Base-by-base conservation (phyloP, 176 grass and related monocot genomes). In the Carex littledalei region DNA sequence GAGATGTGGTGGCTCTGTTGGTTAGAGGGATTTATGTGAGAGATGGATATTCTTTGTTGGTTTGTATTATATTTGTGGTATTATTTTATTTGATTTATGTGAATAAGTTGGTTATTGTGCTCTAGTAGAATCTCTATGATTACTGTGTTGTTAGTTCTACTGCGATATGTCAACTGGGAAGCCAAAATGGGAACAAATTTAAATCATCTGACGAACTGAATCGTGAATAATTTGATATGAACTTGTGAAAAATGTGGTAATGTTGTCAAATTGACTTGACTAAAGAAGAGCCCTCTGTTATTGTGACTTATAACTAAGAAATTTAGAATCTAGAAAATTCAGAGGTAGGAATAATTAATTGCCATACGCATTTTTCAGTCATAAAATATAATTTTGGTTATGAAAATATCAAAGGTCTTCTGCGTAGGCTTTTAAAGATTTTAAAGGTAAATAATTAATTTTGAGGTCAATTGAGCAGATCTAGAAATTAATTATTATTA, bases 1-100 rank as follows among this genome's bases (percentile, higher is more conserved):
- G 84, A 69, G 43, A 63, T 58, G n/a, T 59, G 50, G 81, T 74
- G 70, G 61, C 78, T 43, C 58, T 14, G 57, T 52, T 85, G 35
- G 24, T 66, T 65, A 37, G 39, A 8, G 61, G 32, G 26, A 32
- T 84, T 59, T 2, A 8, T 54, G 7, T 66, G 84, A 66, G 68
- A 41, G 65, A 15, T 29, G 18, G 43, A 59, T 65, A 83, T 80
- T 84, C 59, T 81, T 43, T 34, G 62, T 84, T 88, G 72, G 56
- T 84, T 84, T 69, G 45, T 69, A 81, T 55, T 80, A 52, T 61
- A 80, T 82, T 81, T 86, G 58, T 70, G 67, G 60, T 85, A 81
- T 12, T 69, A 73, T 14, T n/a, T 73, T 66, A 83, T 76, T 74
- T 57, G 85, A 50, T 83, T 83, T 17, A 68, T 83, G 60, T 67